Base-by-base conservation (phyloP, 306 rosid species). In the Cucurbita maxima region DNA sequence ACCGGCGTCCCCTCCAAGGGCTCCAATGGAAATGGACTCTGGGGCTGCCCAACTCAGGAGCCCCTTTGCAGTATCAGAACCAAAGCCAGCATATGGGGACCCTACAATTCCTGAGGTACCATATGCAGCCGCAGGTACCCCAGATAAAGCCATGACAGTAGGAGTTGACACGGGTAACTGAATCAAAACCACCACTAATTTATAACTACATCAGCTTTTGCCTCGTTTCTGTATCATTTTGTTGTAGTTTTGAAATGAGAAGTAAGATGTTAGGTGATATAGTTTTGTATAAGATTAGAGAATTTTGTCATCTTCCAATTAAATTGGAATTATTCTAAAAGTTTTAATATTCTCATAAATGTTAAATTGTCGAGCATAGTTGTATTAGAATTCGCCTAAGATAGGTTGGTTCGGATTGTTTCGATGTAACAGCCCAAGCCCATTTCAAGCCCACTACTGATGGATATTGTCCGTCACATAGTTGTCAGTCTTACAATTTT, bases 1-100 rank as follows among this genome's bases (percentile, higher is more conserved):
- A 76, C 99, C 97, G 5, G 8, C 87, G 36, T 95, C 99, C 54
- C 99, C 99, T 70, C 92, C 96, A 38, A 83, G 97, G 77, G 79
- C 89, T 79, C 84, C 92, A 0, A 89, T 89, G 96, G 97, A 94
- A 66, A 72, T 83, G 1, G 97, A 94, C 83, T 75, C 90, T 34
- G 75, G 71, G 71, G 71, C 69, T 76, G 57, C 90, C 76, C 91
- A 83, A 55, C 81, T 81, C 19, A 80, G 86, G 83, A 87, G 81
- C 81, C 91, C 92, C 45, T 70, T 50, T 30, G 44, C 58, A 14
- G 74, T 25, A 54, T 40, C 87, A 25, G 94, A 88, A 75, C 66
- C 87, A 0, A 87, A 87, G 82, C 52, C 89, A 67, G 10, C 75
- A 7, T 81, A 84, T 79, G 78, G 81, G 1, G 91, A 89, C 79